These are phyloP conservation scores for Penicillium egyptiacum DNA, from an alignment of 495 filamentous ascomycete species.

Conservation along the genomic window DNA sequence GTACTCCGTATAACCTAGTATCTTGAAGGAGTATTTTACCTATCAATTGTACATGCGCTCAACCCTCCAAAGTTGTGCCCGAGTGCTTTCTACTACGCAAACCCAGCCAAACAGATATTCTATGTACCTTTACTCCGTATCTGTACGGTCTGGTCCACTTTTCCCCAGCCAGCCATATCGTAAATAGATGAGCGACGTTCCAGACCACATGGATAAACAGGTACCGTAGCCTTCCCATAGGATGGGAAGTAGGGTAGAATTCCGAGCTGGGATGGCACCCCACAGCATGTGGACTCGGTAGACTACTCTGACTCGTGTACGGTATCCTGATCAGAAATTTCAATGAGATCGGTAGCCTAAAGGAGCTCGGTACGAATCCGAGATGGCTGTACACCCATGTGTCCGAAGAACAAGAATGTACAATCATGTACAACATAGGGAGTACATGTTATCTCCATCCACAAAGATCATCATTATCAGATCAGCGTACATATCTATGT, in stretches of 20 bases:
- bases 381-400: neutral
- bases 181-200: neutral
- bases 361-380: neutral
- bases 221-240: neutral
- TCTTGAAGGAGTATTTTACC: neutral
- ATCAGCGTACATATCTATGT: slow-evolving; percentile 3
- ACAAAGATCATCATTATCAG: neutral
- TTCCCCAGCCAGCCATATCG: neutral
- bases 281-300: neutral
- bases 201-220: slow-evolving; percentile 1
- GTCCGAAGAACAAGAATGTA: neutral
- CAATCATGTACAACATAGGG: neutral
- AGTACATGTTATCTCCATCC: slow-evolving; percentile 1
- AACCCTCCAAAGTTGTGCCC: neutral
- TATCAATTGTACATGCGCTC: neutral
- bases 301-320: neutral
- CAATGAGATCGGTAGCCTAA: neutral
- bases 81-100: neutral
- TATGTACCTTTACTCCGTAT: neutral
- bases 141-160: neutral
- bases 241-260: neutral
- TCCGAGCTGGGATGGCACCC: neutral
- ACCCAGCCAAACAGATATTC: neutral
- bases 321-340: neutral
- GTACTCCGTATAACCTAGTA: neutral